Percentiles rank a stretch among this genome's conserved stretches.
Conservation (phyloP, 1,284 basidiomycete species). For the Ceratobasidium sp. region DNA sequence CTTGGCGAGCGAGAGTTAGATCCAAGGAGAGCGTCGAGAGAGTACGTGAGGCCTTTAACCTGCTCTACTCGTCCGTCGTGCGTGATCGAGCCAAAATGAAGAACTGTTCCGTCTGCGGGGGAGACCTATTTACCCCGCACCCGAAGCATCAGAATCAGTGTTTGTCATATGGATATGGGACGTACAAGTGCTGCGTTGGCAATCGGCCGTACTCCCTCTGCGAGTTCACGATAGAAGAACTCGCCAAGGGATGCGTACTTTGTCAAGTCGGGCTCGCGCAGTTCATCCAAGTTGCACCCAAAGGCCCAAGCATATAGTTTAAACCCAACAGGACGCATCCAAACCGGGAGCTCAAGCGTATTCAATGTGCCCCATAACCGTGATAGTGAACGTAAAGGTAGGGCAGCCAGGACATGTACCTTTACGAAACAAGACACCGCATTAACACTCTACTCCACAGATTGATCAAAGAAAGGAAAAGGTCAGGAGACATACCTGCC, state of each 20-base stretch:
- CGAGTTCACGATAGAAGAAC: conserved; percentile 94
- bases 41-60: conserved; percentile 98
- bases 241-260: conserved; percentile 87
- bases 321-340: conserved; percentile 92
- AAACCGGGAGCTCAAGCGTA: conserved; percentile 89
- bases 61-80: conserved; percentile 87
- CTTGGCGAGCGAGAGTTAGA: conserved; percentile 55
- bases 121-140: conserved; percentile 41
- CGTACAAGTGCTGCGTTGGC: conserved; percentile 80
- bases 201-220: conserved; percentile 83
- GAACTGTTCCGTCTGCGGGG: conserved; percentile 91
- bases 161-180: conserved; percentile 40
- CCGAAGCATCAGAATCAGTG: neutral
- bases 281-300: conserved; percentile 94
- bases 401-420: conserved; percentile 95
- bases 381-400: conserved; percentile 93
- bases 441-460: conserved; percentile 5
- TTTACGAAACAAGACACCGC: conserved; percentile 53
- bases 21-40: conserved; percentile 90
- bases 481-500: conserved; percentile 76
- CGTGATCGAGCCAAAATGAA: conserved; percentile 91
- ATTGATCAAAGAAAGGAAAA: conserved; percentile 1
- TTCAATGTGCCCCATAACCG: conserved; percentile 97
- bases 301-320: conserved; percentile 87
- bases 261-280: conserved; percentile 80